Conservation (phyloP, 306 rosid species). For the Carpinus viminea region DNA sequence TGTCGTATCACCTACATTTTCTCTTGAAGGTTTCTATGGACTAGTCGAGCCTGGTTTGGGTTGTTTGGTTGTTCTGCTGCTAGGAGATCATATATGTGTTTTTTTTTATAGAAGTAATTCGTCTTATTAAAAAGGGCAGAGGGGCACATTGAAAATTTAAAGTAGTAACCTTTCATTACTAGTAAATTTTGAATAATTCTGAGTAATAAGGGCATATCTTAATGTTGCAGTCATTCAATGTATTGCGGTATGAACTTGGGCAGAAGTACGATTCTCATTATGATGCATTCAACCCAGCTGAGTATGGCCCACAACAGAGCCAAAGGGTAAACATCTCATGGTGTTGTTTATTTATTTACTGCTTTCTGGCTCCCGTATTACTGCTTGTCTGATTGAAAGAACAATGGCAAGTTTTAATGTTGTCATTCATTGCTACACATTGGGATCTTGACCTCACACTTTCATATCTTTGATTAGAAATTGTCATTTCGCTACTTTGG, state of each 20-base stretch:
- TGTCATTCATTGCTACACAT: not conserved
- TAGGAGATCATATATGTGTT: not conserved
- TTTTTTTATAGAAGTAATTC: not conserved
- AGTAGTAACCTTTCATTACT: slow-evolving; percentile 27
- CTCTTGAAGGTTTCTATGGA: not conserved
- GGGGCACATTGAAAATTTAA: not conserved
- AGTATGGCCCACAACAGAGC: slow-evolving; percentile 52
- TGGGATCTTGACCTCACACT: not conserved
- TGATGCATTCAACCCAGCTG: slow-evolving; percentile 53
- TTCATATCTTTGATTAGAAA: not conserved
- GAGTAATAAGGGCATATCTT: slow-evolving; percentile 24
- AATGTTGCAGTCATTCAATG: slow-evolving; percentile 58
- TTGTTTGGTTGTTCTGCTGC: not conserved
- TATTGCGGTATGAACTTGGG: slow-evolving; percentile 57
- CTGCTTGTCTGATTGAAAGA: not conserved
- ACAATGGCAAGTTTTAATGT: not conserved
- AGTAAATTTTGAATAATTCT: slow-evolving; percentile 22
- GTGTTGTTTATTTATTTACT: not conserved
- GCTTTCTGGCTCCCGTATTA: not conserved
- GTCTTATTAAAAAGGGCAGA: too few species aligned
- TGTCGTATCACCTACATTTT: not conserved
- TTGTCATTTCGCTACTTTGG: not conserved
- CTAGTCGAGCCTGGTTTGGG: not conserved
- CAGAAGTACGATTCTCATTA: slow-evolving; percentile 71
- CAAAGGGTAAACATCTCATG: slow-evolving; percentile 49